These are phyloP conservation scores for Pezizomycotina sp. DNA, from an alignment of 2,329 filamentous ascomycete species.

Conservation along the genomic window DNA sequence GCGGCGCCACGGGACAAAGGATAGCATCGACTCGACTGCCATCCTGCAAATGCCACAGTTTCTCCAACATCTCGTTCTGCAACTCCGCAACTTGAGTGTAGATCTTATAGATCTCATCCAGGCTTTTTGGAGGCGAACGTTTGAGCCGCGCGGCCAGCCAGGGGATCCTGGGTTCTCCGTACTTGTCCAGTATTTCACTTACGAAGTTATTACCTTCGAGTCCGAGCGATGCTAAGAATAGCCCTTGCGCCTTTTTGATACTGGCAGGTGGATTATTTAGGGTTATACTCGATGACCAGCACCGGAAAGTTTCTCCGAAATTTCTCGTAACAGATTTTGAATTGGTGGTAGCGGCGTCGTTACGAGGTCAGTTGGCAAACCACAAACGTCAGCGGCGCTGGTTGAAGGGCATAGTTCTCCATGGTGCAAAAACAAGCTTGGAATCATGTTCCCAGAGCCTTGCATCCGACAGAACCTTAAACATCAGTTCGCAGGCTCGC, in stretches of 20 bases:
- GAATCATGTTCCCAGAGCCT: constrained; percentile 36
- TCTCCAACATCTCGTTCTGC: constrained; percentile 39
- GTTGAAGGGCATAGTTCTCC: constrained; percentile 26
- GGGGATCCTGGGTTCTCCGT: constrained; percentile 41
- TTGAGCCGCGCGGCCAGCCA: constrained; percentile 41
- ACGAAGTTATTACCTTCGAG: constrained; percentile 41
- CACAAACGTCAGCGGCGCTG: constrained; percentile 31
- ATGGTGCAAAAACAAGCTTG: constrained; percentile 32
- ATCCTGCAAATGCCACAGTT: constrained; percentile 38
- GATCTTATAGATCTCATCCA: constrained; percentile 37
- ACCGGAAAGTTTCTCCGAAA: constrained; percentile 30
- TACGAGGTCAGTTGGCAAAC: constrained; percentile 36
- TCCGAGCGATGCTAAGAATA: constrained; percentile 42
- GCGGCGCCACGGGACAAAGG: constrained; percentile 46
- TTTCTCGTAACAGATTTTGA: constrained; percentile 33
- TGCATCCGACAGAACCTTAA: constrained; percentile 38
- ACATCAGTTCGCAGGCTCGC: constrained; percentile 37
- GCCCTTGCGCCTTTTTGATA: constrained; percentile 38
- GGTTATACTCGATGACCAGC: constrained; percentile 42
- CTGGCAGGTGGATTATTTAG: constrained; percentile 36
- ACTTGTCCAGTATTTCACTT: constrained; percentile 41
- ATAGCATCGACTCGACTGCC: constrained; percentile 41
- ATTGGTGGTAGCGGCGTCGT: constrained; percentile 39
- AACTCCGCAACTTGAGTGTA: constrained; percentile 38
- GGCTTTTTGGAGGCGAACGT: constrained; percentile 33